Conservation (phyloP, 2,329 filamentous ascomycete species). For the Onygenales sp. region DNA sequence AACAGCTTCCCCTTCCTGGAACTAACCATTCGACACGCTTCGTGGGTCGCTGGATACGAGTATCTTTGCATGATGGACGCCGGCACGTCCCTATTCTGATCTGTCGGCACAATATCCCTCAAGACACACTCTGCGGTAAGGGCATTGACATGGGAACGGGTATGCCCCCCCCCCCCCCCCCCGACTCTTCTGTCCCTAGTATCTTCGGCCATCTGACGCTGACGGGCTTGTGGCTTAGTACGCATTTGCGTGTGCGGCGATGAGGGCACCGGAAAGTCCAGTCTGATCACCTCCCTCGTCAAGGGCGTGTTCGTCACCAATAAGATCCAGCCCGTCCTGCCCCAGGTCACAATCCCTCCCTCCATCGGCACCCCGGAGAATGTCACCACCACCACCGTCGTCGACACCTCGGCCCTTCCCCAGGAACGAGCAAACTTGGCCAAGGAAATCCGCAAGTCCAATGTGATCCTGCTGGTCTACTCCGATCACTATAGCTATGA, state of each 20-base stretch:
- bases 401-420: conserved; percentile 91
- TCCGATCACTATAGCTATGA: conserved; percentile 99
- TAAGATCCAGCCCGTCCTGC: conserved; percentile 90
- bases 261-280: conserved; percentile 89
- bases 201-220: neutral
- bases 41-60: no score
- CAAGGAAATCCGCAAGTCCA: conserved; percentile 92
- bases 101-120: no score
- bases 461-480: conserved; percentile 93
- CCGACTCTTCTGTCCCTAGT: no score
- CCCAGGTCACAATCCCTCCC: conserved; percentile 89
- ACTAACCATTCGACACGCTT: no score
- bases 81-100: no score
- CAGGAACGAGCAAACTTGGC: conserved; percentile 84
- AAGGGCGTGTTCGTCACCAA: conserved; percentile 94
- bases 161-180: no score
- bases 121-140: neutral
- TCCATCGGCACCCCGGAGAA: conserved; percentile 90
- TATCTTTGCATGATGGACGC: no score
- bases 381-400: conserved; percentile 83
- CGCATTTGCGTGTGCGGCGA: conserved; percentile 95
- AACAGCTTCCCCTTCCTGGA: no score
- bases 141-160: neutral
- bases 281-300: conserved; percentile 86
- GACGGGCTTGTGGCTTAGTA: conserved; percentile 40